Evolutionary conservation across 2,329 filamentous ascomycete genomes (phyloP), one percentile per base, ranked within the genome.

Genomic region (Paracamarosporium sp.): DNA sequence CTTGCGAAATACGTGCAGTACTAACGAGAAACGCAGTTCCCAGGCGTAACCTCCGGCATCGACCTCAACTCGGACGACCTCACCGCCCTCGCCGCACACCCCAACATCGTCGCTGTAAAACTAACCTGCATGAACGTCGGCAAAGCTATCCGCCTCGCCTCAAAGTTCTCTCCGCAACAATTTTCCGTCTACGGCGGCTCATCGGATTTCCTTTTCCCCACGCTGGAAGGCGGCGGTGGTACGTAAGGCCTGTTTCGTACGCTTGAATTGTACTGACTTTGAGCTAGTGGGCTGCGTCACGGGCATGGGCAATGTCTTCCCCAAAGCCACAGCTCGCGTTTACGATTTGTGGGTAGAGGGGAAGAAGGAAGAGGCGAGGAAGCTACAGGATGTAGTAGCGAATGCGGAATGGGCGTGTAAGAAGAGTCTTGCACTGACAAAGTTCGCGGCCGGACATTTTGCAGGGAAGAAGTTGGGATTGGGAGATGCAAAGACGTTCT

Each of bases 141-240:
- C 35, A 88, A 88, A 74, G 85, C 86, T 63, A 84, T 84, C 13
- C 80, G 85, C 3, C 74, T 88, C 3, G 78, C 83, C 1, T 83
- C 81, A 31, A 77, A 78, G 17, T 80, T 90, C 61, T 70, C 81
- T 1, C 74, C 83, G 0, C 80, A 82, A 5, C 74, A 81, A 22
- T 91, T 91, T 68, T 83, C 86, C 8, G 83, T 86, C 3, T 90
- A 85, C 61, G 88, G 87, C 2, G 89, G 89, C 1, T 88, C 90
- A 74, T 86, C 85, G 2, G 89, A 91, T 66, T 91, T 89, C 69
- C 76, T 90, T 24, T 73, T 84, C 20, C 81, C 80, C 1, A 81
- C 80, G 0, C 60, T 85, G 20, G 76, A 78, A 9, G 78, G 78
- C 24, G 82, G 83, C 1, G 76, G 76, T n/a, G 77, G 36, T 40